Percentiles rank a stretch among this genome's conserved stretches.
phyloP scores from a whole-genome alignment of 352 stramenopile genomes.

The Phytopythium chamaehyphon region DNA sequence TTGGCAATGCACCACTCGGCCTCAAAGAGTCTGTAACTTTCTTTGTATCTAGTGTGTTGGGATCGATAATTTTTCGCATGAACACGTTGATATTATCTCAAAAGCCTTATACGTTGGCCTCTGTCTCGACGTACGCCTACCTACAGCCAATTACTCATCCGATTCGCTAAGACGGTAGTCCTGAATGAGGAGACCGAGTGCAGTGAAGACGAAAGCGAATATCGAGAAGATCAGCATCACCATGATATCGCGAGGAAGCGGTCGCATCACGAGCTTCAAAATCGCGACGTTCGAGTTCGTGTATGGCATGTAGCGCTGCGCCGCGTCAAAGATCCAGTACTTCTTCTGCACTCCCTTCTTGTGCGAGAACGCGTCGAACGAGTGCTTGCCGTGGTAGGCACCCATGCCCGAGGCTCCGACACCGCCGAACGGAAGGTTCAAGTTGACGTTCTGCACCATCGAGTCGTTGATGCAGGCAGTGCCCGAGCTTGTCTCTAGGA shows the following conservation, averaged over 20 bases:
- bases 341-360: conserved; percentile 57
- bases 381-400: conserved; percentile 76
- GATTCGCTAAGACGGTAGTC: conserved; percentile 9
- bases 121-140: too few relatives aligned
- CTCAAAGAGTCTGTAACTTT: conserved; percentile 34
- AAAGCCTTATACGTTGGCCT: too few relatives aligned
- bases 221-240: conserved; percentile 24
- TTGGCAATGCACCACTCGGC: conserved; percentile 35
- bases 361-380: conserved; percentile 78
- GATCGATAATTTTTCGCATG: too few relatives aligned
- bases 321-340: conserved; percentile 46
- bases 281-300: conserved; percentile 19
- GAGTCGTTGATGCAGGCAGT: conserved; percentile 75
- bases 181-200: conserved; percentile 22
- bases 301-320: conserved; percentile 67
- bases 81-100: too few relatives aligned
- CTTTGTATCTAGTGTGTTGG: not conserved
- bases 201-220: conserved; percentile 21
- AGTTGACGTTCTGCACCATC: conserved; percentile 65
- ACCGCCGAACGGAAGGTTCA: conserved; percentile 76
- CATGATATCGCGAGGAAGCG: conserved; percentile 28
- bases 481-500: conserved; percentile 45
- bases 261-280: conserved; percentile 23
- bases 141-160: not conserved
- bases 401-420: conserved; percentile 80